Base-by-base conservation (phyloP, 1,284 basidiomycete species). In the Neolentinus lepideus region DNA sequence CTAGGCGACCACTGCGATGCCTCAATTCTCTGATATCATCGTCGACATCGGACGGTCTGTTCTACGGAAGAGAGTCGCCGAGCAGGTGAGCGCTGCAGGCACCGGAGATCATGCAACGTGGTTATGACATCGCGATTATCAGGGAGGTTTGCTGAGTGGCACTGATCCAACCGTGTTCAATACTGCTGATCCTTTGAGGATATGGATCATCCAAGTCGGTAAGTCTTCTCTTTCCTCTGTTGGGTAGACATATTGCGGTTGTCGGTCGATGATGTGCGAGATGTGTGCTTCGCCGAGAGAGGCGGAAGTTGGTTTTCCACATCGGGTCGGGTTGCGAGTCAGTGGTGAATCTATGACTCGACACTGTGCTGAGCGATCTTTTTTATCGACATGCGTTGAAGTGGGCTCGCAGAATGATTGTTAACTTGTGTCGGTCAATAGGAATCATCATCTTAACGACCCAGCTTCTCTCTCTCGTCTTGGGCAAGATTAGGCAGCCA, bases 121-220 rank as follows among this genome's bases (percentile, higher is more conserved):
- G 38, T 4, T 31, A 43, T 43, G 38, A 4, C 16, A 43, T 43
- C 12, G 12, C 38, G 6, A 6, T 24, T 29, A 25, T 43, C 57
- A 89, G 84, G 85, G 85, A 21, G 88, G 87, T n/a, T 68, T 92
- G 53, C 67, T 93, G 47, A 83, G 74, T 43, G 85, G 87, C 11
- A 77, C 83, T 59, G 83, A 94, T 64, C 92, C 92, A 0, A 76
- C 86, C 1, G 65, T 67, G 1, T 83, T 84, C 72, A 83, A 88
- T 60, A 52, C 75, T 0, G 56, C 69, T 0, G 88, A 94, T 70
- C 94, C 94, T 4, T 72, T 97, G 59, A 83, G 90, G 21, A 71
- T 95, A 67, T 97, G 93, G 88, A 90, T 94, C 66, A 85, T 97
- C 56, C 93, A 94, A 79, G 77, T 92, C 51, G 84, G 89, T 87